Conservation (phyloP, 352 stramenopile species). For the Pythium guiyangense region DNA sequence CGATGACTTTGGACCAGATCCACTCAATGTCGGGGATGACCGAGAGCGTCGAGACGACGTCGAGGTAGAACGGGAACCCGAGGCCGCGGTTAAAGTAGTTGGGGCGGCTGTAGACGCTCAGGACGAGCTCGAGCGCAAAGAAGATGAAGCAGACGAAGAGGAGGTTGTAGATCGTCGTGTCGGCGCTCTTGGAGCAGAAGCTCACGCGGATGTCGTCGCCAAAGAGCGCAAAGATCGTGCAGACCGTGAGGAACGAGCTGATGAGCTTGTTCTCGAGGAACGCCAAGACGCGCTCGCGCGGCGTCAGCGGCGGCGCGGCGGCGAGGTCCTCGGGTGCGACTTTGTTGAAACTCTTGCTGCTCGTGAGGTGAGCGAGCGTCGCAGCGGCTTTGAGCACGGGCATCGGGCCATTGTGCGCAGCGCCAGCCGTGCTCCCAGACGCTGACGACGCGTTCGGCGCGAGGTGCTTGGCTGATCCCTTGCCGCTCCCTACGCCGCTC, state of each 20-base stretch:
- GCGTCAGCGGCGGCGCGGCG: conserved; percentile 23
- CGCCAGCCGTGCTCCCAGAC: neutral
- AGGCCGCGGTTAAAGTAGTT: conserved; percentile 75
- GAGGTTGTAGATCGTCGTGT: conserved; percentile 70
- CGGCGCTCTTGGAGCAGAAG: conserved; percentile 60
- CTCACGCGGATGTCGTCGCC: conserved; percentile 79
- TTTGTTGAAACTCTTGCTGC: conserved; percentile 57
- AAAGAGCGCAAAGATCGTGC: conserved; percentile 87
- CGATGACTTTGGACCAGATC: conserved; percentile 70
- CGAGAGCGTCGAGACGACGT: conserved; percentile 91
- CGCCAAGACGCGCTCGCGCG: conserved; percentile 37
- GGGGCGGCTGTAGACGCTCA: conserved; percentile 67
- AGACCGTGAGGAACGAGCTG: conserved; percentile 56
- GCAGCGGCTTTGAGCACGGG: conserved; percentile 23
- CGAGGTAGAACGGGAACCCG: conserved; percentile 91
- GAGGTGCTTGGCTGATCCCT: conserved; percentile 10
- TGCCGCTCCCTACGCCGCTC: conserved; percentile 11
- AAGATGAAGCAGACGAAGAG: conserved; percentile 78
- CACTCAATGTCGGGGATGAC: conserved; percentile 90
- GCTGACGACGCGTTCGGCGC: too few species aligned
- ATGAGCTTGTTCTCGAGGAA: conserved; percentile 73
- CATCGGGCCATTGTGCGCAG: conserved; percentile 20
- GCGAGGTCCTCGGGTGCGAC: conserved; percentile 55
- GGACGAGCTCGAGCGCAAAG: conserved; percentile 59
- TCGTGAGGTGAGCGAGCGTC: conserved; percentile 35